Base-by-base conservation (phyloP, 1,284 basidiomycete species). In the Puccinia horiana region DNA sequence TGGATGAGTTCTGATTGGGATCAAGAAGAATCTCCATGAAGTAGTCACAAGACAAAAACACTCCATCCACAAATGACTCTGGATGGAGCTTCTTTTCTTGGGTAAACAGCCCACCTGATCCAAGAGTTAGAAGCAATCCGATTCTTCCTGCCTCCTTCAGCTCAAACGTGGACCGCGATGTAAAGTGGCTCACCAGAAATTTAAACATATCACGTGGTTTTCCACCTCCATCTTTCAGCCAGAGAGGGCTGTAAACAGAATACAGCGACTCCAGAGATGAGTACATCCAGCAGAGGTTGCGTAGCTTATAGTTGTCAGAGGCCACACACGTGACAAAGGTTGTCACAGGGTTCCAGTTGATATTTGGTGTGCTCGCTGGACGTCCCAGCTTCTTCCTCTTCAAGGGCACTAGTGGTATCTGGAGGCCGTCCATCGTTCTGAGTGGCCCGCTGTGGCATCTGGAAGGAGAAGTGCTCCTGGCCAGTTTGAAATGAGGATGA, bases 1-100 rank as follows among this genome's bases (percentile, higher is more conserved):
- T 3, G 61, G 29, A 32, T 12, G 29, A 14, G 26, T 63, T 63
- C 32, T 16, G 12, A 5, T 63, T 63, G 61, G 61, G 61, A 63
- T 63, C 61, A 16, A 63, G 32, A 37, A 63, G 26, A 29, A 63
- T 63, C 61, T 63, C 61, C 29, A 63, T 63, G 61, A 63, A 63
- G 29, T 32, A 63, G 32, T 63, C 61, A 9, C 8, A 5, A 9
- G 61, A 63, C 6, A 29, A 5, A 37, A 9, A 63, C 26, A 8
- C 20, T 5, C 61, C 61, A 20, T 16, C 23, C 32, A 63, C 14
- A 37, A 63, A 63, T 16, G 23, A 8, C 11, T 37, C 61, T 32
- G 61, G 61, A 20, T 32, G 32, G 5, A 32, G 29, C 12, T 12
- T 63, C 23, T 37, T 63, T 16, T 16, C 61, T 11, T 9, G 12